phyloP scores from a whole-genome alignment of 768 basidiomycete genomes.

The Gymnopilus junonius region DNA sequence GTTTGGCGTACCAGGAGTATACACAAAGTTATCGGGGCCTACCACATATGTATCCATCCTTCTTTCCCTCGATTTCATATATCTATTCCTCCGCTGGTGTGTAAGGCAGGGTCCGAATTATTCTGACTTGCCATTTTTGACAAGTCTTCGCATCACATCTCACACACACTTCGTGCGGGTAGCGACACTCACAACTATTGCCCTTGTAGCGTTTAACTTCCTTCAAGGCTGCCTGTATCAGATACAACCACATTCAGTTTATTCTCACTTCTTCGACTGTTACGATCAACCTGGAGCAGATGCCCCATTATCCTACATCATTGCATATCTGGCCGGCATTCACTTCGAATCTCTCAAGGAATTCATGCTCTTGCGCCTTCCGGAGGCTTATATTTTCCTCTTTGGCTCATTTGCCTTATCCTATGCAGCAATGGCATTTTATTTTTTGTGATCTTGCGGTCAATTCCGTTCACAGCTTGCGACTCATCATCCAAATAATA shows the following conservation, averaged over 20 bases:
- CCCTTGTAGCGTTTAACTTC: slow-evolving; percentile 15
- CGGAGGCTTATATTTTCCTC: not conserved
- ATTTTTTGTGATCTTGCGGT: not conserved
- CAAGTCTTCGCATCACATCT: not conserved
- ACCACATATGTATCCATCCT: slow-evolving; percentile 21
- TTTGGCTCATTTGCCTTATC: not conserved
- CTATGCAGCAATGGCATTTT: not conserved
- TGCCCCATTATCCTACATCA: slow-evolving; percentile 20
- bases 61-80: slow-evolving; percentile 18
- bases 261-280: not conserved
- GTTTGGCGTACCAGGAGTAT: slow-evolving; percentile 9
- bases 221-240: slow-evolving; percentile 7
- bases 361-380: slow-evolving; percentile 1
- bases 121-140: too few relatives aligned
- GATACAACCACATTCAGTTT: slow-evolving; percentile 3
- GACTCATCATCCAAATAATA: slow-evolving; percentile 7
- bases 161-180: slow-evolving; percentile 1
- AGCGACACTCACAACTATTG: slow-evolving; percentile 3
- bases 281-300: slow-evolving; percentile 19
- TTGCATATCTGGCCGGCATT: slow-evolving; percentile 21
- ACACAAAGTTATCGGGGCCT: slow-evolving; percentile 16
- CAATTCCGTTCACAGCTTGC: not conserved
- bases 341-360: slow-evolving; percentile 17
- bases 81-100: slow-evolving; percentile 9
- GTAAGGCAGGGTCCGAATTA: too few relatives aligned